These are phyloP conservation scores for Hanseniaspora singularis DNA, from an alignment of 805 yeast species.

Conservation along the genomic window DNA sequence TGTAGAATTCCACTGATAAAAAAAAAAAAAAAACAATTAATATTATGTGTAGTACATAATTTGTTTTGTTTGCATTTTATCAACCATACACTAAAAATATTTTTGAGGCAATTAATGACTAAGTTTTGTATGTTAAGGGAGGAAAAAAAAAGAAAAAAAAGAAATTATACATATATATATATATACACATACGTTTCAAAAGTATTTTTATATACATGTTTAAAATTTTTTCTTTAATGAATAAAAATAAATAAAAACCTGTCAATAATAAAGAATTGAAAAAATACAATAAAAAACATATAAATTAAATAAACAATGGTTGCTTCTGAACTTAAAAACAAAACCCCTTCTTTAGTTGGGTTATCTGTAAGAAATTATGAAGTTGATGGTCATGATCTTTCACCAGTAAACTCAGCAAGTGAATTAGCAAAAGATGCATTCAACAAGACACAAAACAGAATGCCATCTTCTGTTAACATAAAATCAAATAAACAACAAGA, in stretches of 20 bases:
- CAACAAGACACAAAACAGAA: slow-evolving; percentile 18
- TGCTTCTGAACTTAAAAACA: slow-evolving; percentile 1
- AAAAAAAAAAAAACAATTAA: neutral
- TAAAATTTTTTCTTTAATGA: no score
- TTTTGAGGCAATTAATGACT: no score
- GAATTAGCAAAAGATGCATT: slow-evolving; percentile 17
- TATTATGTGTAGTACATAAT: neutral
- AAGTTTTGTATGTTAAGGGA: no score
- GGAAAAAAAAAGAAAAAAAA: no score
- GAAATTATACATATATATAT: no score
- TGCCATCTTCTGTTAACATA: slow-evolving; percentile 8
- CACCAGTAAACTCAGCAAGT: slow-evolving; percentile 12
- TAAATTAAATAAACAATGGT: neutral
- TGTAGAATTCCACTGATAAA: no score
- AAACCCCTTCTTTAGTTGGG: slow-evolving; percentile 25
- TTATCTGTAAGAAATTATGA: slow-evolving; percentile 24
- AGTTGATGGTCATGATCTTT: slow-evolving; percentile 21
- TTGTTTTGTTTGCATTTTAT: no score
- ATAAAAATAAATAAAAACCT: no score
- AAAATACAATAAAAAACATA: neutral
- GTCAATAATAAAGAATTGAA: no score
- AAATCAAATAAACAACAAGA: slow-evolving; percentile 16
- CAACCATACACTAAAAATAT: no score
- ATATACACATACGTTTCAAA: no score
- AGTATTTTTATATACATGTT: no score